Base-by-base conservation (phyloP, 306 rosid genomes). In the Lablab purpureus region DNA sequence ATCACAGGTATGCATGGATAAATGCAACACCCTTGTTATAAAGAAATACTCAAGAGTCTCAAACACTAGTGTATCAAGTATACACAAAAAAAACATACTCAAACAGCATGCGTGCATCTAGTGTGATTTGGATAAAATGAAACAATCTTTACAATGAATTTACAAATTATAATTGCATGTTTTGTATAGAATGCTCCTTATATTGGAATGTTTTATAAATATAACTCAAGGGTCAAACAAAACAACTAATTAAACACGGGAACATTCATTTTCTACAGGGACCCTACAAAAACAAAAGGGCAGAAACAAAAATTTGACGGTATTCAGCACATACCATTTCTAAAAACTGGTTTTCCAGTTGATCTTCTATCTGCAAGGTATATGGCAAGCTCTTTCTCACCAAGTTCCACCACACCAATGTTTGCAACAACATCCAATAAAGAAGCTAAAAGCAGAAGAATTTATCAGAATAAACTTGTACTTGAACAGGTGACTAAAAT, bases 291-390 rank as follows among this genome's bases (percentile, higher is more conserved):
- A 51, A 14, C n/a, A 51, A 6, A 76, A 75, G 66, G 47, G 56
- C 8, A 67, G 51, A 65, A 60, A 74, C 21, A 75, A 47, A 73
- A 36, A 37, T 4, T 66, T 41, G 32, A 78, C 47, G 45, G 40
- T 51, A 64, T 73, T 37, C 66, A 80, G 75, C 56, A 82, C 95
- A 77, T 77, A 91, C 98, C 91, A 78, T 91, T 89, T 83, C 92
- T 87, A 68, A 92, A 92, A 78, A 85, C 88, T 37, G 92, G 96
- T 73, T 84, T 85, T 74, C 98, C 96, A 12, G 96, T 91, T 73
- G 97, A 84, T 74, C 88, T 88, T 89, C 52, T 90, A 80, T 92
- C 96, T 34, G 97, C 90, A 85, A 92, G 89, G 87, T 88, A 84
- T 32, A 85, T 56, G 14, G 93, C 81, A 32, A 91, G 92, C 69